phyloP scores from a whole-genome alignment of 148 eudicot genomes.

The Polygonum maritimum region DNA sequence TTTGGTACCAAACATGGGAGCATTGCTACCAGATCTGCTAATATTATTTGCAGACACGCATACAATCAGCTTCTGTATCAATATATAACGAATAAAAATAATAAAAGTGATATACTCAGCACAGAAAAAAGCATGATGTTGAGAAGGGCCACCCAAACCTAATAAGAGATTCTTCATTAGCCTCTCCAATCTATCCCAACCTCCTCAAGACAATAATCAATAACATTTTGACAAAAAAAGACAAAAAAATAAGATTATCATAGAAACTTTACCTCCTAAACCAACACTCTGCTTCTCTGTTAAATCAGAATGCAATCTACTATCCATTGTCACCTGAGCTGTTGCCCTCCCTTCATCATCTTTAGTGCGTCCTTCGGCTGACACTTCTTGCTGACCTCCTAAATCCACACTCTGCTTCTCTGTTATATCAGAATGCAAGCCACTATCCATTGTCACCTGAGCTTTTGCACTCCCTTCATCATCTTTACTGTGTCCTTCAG shows the following conservation, averaged over 20 bases:
- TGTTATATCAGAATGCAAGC: constrained; percentile 14
- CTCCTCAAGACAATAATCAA: not conserved
- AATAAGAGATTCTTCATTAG: not conserved
- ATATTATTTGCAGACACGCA: not conserved
- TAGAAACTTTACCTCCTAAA: constrained; percentile 26
- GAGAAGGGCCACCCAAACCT: not conserved
- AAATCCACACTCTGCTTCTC: constrained; percentile 8
- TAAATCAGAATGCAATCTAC: constrained; percentile 13
- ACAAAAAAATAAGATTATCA: not conserved
- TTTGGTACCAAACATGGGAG: not conserved
- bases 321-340: constrained; percentile 13
- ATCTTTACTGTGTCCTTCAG: constrained; percentile 6
- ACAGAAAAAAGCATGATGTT: not conserved
- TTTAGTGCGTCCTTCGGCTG: not conserved
- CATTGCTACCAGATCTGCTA: not conserved
- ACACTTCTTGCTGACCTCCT: constrained; percentile 10
- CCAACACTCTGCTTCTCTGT: constrained; percentile 18
- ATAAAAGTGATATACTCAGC: not conserved
- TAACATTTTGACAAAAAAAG: not conserved
- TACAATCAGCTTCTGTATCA: not conserved
- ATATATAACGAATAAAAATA: not conserved
- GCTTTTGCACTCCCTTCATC: constrained; percentile 19
- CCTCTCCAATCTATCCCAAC: not conserved
- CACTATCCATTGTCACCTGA: constrained; percentile 13
- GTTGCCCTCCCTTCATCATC: constrained; percentile 20